phyloP scores from a whole-genome alignment of 352 stramenopile species.

The Phytophthora brassicae region DNA sequence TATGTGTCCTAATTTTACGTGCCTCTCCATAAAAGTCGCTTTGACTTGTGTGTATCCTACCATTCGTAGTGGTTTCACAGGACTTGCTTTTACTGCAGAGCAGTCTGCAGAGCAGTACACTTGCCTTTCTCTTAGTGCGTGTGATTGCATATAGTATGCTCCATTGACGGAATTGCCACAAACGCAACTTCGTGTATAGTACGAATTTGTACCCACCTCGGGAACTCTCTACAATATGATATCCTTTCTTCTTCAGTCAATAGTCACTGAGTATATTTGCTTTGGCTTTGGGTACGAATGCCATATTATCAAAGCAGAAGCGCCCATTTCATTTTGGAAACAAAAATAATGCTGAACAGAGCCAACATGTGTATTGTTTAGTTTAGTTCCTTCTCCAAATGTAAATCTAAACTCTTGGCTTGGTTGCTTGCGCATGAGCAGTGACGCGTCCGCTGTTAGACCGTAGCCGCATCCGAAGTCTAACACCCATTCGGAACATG shows the following conservation, averaged over 20 bases:
- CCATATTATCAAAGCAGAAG: not conserved
- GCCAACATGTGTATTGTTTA: not conserved
- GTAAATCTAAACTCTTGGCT: slow-evolving; percentile 15
- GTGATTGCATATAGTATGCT: not conserved
- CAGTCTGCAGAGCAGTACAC: not conserved
- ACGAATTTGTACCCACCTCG: not conserved
- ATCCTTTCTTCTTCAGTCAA: not conserved
- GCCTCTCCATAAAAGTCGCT: not conserved
- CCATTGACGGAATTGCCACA: not conserved
- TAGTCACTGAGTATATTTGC: slow-evolving; percentile 2
- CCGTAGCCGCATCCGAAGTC: slow-evolving; percentile 7
- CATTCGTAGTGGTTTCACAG: not conserved
- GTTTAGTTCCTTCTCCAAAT: not conserved
- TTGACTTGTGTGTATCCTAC: not conserved
- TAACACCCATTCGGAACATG: slow-evolving; percentile 1
- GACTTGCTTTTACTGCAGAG: not conserved
- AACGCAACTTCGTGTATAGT: not conserved
- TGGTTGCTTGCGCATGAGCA: slow-evolving; percentile 1
- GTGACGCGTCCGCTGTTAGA: slow-evolving; percentile 1
- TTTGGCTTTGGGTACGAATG: not conserved
- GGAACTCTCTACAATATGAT: not conserved
- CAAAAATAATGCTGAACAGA: not conserved
- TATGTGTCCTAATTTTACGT: not conserved
- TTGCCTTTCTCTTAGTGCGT: not conserved
- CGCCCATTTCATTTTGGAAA: not conserved